Evolutionary conservation across 1,284 basidiomycete species (phyloP), one percentile per base, ranked within the genome.

Genomic region (Leccinum pachyderme): DNA sequence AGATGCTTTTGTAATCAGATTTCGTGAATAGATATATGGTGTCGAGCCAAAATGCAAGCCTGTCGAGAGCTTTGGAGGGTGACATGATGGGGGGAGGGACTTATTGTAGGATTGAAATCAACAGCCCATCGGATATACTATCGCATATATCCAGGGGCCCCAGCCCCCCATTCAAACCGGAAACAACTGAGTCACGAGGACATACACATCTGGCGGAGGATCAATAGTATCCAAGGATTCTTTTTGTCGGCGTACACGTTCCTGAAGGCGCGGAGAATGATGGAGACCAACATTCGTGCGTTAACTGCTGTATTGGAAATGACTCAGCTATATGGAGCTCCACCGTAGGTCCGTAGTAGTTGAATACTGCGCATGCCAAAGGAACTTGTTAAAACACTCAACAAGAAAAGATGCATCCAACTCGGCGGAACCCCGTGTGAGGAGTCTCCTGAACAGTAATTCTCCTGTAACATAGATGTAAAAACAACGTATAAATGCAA

Each of bases 1-100:
- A 56, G 15, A 68, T 71, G 4, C 72, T 75, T 59, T 74, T 75
- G 50, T 69, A 64, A 55, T 77, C 75, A 2, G 73, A 70, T 39
- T 62, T 68, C 18, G 72, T 75, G 59, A 77, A 73, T 31, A 72
- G 66, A 54, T 65, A 61, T 52, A 49, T 18, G 15, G 60, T 62
- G 35, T 61, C 33, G 12, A 60, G 27, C 47, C 51, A 52, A 37
- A 51, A 58, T 25, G 18, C 35, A n/a, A 58, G 50, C 41, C 27
- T 47, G 28, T 28, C n/a, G 3, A 58, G 24, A 3, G 31, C 22
- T 45, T 58, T 35, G 47, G 43, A 44, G 12, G 31, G 27, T 18
- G 27, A n/a, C 54, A 44, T 57, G 5, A 1, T 56, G 44, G 9
- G 18, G 18, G 25, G 37, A 13, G 12, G 18, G 4, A 29, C 6